Evolutionary conservation across 306 rosid genomes (phyloP).

Genomic region (Carpinus fangiana): DNA sequence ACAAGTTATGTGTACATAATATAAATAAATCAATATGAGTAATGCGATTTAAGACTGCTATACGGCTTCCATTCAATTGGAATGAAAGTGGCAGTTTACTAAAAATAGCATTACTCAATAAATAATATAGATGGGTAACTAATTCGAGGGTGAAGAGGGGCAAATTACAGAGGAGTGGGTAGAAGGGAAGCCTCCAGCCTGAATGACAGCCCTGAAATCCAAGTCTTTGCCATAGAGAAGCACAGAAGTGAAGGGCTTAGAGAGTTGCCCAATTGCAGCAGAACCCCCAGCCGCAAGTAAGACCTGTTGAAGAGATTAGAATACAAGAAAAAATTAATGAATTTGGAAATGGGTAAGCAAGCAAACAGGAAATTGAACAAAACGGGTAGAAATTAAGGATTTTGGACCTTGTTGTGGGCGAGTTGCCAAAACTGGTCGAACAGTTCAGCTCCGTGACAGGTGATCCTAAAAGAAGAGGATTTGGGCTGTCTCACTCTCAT

Average conservation of each 20-base stretch:
- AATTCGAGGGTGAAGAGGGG: neutral
- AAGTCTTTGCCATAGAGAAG: constrained; percentile 67
- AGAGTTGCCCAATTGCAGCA: constrained; percentile 71
- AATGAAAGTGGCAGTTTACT: too few species aligned
- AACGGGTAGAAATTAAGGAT: neutral
- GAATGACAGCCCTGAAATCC: constrained; percentile 57
- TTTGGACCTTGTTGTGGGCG: constrained; percentile 71
- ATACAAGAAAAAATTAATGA: constrained; percentile 1
- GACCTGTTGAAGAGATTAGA: constrained; percentile 40
- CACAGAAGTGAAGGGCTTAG: constrained; percentile 74
- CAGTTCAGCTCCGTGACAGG: constrained; percentile 43
- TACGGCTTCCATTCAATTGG: too few species aligned
- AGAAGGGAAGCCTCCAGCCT: constrained; percentile 94
- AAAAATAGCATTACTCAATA: neutral
- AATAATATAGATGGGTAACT: neutral
- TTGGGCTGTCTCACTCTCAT: constrained; percentile 28
- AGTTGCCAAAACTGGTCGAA: constrained; percentile 51
- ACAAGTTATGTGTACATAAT: constrained; percentile 4
- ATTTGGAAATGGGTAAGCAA: constrained; percentile 8
- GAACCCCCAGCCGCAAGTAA: constrained; percentile 74
- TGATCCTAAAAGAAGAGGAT: constrained; percentile 31
- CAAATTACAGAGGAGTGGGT: constrained; percentile 84
- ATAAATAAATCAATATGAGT: too few species aligned
- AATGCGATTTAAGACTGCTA: too few species aligned
- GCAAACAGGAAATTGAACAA: neutral